Base-by-base conservation (phyloP, 148 eudicot species). In the Rhododendron kiyosumense region DNA sequence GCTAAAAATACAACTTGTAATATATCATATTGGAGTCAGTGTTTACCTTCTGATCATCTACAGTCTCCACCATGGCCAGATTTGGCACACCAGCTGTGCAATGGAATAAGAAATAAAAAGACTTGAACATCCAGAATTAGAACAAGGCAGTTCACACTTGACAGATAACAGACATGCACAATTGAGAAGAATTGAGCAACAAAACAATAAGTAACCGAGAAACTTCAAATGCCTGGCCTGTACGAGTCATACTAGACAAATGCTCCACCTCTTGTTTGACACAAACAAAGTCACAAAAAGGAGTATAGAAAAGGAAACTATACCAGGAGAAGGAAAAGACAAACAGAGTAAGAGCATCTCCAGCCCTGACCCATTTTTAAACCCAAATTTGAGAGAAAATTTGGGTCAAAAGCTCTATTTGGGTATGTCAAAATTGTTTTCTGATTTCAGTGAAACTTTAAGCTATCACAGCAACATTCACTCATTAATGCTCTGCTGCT, bases 11-110 rank as follows among this genome's bases (percentile, higher is more conserved):
- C 6, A 80, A 34, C 32, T 34, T 74, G 57, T 52, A 32, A 34
- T 34, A n/a, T 74, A 63, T 41, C 61, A 84, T n/a, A 38, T 11
- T 57, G 30, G 22, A 67, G 78, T 17, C 67, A 71, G 36, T 24
- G 51, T 30, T 84, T 89, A 97, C 99, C 98, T 97, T 97, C 89
- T 93, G 95, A 91, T 97, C 99, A 90, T 97, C 99, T 81, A 97
- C 98, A 41, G 93, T 97, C 88, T 97, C 95, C 89, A 97, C 98
- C 96, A 95, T 92, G 76, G 90, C 91, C 82, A 97, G 99, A 84
- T 92, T 94, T 79, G 96, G 99, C 82, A 95, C 99, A 69, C 93
- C 96, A 86, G 89, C 98, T 95, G 94, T 87, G 87, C 28, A 85
- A 83, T 48, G 61, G 49, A 65, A 73, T 30, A 74, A 80, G 78